Evolutionary conservation across 1,284 basidiomycete species (phyloP).

Genomic region (Trametes polyzona): DNA sequence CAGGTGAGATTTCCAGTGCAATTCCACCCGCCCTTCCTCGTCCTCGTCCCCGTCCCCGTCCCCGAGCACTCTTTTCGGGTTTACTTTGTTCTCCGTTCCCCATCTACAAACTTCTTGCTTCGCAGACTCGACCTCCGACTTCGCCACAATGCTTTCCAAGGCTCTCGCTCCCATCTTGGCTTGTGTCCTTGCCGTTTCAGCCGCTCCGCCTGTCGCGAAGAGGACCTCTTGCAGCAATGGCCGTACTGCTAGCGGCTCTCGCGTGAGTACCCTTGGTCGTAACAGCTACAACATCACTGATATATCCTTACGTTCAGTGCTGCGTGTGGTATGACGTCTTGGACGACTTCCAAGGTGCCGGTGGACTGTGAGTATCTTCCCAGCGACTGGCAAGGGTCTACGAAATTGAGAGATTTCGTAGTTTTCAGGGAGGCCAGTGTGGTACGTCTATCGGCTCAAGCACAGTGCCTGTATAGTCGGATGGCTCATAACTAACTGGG

Average conservation of each 20-base stretch:
- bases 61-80: background rate
- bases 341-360: slow-evolving; percentile 9
- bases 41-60: background rate
- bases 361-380: background rate
- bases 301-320: background rate
- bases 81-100: background rate
- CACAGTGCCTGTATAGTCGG: background rate
- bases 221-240: slow-evolving; percentile 21
- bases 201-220: slow-evolving; percentile 6
- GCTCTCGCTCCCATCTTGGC: slow-evolving; percentile 1
- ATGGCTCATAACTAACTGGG: background rate
- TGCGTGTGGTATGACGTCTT: slow-evolving; percentile 17
- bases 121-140: background rate
- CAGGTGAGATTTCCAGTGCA: too few relatives aligned
- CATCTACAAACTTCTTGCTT: too few relatives aligned
- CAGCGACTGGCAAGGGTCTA: background rate
- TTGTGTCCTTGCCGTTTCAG: background rate
- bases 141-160: slow-evolving; percentile 6
- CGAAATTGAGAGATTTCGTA: background rate
- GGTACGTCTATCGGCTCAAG: background rate
- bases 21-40: background rate
- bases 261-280: slow-evolving; percentile 3
- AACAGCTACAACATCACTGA: background rate
- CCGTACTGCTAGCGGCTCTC: slow-evolving; percentile 38
- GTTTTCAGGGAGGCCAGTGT: slow-evolving; percentile 15